A percentile compares a stretch with the other conserved stretches of the same genome.
These are phyloP conservation scores for Saccharomycopsis guyanensis DNA, from an alignment of 805 yeast genomes.

Conservation along the genomic window DNA sequence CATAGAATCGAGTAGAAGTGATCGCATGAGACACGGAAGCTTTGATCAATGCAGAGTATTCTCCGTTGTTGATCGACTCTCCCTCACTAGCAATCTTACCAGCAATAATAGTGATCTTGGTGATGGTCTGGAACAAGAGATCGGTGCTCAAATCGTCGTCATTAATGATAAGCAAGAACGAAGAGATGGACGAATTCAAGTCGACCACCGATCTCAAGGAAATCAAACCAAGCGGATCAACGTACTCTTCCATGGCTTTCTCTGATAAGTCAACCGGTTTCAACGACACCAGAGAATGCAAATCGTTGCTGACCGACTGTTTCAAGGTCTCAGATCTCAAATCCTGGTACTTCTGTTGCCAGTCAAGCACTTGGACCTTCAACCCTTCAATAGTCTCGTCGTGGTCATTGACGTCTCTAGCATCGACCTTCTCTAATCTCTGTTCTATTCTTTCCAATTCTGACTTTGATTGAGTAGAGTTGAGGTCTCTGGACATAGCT, in stretches of 20 bases:
- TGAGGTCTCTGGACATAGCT: constrained; percentile 8
- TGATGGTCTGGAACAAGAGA: constrained; percentile 42
- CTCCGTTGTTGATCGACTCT: constrained; percentile 27
- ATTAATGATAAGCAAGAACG: constrained; percentile 27
- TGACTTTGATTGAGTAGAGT: constrained; percentile 3
- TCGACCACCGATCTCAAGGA: constrained; percentile 37
- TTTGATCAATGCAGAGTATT: constrained; percentile 43
- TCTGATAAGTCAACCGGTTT: constrained; percentile 24
- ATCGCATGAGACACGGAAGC: constrained; percentile 69
- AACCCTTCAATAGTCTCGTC: constrained; percentile 26
- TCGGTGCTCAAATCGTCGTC: constrained; percentile 28
- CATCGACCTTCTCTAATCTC: constrained; percentile 9
- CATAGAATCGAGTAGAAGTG: constrained; percentile 68
- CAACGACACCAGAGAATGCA: neutral
- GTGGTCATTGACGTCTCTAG: constrained; percentile 12
- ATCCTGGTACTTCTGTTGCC: constrained; percentile 47
- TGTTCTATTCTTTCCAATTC: constrained; percentile 11
- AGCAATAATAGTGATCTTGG: constrained; percentile 38
- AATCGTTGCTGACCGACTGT: constrained; percentile 17
- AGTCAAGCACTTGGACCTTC: constrained; percentile 33
- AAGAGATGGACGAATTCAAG: constrained; percentile 37
- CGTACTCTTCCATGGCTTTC: constrained; percentile 27
- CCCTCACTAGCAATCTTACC: constrained; percentile 26
- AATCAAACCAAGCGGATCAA: constrained; percentile 37
- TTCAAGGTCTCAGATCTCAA: constrained; percentile 32